Evolutionary conservation across 2,329 filamentous ascomycete genomes (phyloP), one percentile per base, ranked within the genome.

Genomic region (Fusarium dimerum): DNA sequence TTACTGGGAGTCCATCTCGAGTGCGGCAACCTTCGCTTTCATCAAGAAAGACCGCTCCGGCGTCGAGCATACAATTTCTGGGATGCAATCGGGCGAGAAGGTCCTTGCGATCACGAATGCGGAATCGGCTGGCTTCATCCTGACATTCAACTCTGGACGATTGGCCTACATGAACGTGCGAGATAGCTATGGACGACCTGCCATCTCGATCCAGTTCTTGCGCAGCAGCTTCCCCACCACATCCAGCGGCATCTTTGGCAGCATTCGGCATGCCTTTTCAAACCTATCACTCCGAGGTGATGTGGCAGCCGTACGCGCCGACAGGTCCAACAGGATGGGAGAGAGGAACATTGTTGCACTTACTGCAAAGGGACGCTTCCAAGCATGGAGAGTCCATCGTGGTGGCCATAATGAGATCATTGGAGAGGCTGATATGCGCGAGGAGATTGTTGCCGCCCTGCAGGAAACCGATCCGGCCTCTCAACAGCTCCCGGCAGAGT

Each of bases 1-100:
- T 42, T 97, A 94, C 71, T 97, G 94, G 92, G 94, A 97, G 69
- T 95, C 91, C 39, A 89, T 97, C 57, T 92, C 93, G 50, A 92
- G 86, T 70, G 92, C 91, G 10, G 89, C 92, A 39, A 91, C 90
- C 1, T 80, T 95, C 50, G 90, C 89, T 57, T 83, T 95, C 40
- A 89, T 93, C 65, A 87, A 89, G 59, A 88, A 95, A 68, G 89
- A 90, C 65, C 86, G 89, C 59, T 87, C 86, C 59, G 90, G 90
- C 15, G 84, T 96, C 15, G 90, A 95, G 65, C 85, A 89, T 43
- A 76, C 77, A 3, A 84, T 96, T 56, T 78, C 83, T 3, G 88
- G 88, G 55, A 80, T 97, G 73, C 84, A 87, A 48, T 89, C 87
- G 1, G 88, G 90, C 43, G 94, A 99, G 71, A 81, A 80, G 45